Evolutionary conservation across 345 rosid genomes (phyloP), one percentile per base, ranked within the genome.

Genomic region (Corymbia maculata): DNA sequence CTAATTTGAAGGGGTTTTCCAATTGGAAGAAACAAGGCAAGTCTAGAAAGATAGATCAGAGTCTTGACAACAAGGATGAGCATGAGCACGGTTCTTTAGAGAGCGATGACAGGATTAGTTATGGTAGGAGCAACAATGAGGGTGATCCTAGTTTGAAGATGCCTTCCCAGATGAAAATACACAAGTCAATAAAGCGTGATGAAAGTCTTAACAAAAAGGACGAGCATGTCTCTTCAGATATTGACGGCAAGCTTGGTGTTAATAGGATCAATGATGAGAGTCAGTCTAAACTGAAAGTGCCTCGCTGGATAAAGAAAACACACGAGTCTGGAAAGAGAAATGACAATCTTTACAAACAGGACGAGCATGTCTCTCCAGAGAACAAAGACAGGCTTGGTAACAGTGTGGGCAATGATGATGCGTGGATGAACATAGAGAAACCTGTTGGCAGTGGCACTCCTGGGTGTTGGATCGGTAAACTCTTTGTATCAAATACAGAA

Each of bases 391-490:
- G n/a, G 64, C 64, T 24, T 57, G n/a, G 1, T 57, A 26, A 57
- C 28, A 47, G 53, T 53, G 90, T 84, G 55, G 92, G 90, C 86
- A 91, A 90, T 86, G 87, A 90, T 51, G 90, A 92, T 86, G 88
- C 49, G 53, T 89, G 87, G 91, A 91, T 93, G 91, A 89, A 36
- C 70, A 88, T 85, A 61, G 13, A 61, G 68, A 12, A 61, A 61
- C 68, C 15, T 88, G 87, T 61, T 64, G 94, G 89, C 87, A 89
- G 92, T 93, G 92, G 89, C 28, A 66, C 89, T 55, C 88, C 90
- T 88, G 99, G 99, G 44, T 90, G 93, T 88, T 94, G 88, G 90
- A 93, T 97, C 61, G 98, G 99, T 57, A 97, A 97, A 92, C 88
- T 97, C 90, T 89, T 93, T 87, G 95, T 96, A 51, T 95, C 97